Percentiles rank a stretch among this genome's conserved stretches.
These are phyloP conservation scores for Paxillus rubicundulus DNA, from an alignment of 768 basidiomycete species.

Conservation along the genomic window DNA sequence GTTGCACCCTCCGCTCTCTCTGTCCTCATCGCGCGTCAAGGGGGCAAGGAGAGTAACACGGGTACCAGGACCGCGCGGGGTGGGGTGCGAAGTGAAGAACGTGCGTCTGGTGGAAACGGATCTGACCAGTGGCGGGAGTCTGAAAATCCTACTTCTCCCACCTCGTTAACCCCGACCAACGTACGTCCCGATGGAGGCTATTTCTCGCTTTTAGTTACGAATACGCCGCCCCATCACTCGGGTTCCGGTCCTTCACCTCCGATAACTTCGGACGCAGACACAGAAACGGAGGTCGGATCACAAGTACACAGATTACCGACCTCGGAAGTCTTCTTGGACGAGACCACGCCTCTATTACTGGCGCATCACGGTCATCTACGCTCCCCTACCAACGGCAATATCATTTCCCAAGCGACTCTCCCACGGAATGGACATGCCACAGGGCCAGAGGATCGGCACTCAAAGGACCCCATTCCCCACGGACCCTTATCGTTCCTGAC, in stretches of 20 bases:
- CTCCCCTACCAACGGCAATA: slow-evolving; percentile 1
- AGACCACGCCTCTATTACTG: slow-evolving; percentile 19
- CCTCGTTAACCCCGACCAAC: slow-evolving; percentile 22
- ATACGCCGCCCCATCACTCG: neutral
- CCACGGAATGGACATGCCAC: neutral
- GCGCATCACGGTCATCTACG: slow-evolving; percentile 7
- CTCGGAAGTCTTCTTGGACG: slow-evolving; percentile 5
- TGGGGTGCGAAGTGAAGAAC: neutral
- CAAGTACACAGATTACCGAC: neutral
- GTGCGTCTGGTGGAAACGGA: neutral
- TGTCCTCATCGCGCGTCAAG: slow-evolving; percentile 32
- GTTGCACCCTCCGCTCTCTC: slow-evolving; percentile 35
- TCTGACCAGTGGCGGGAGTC: neutral
- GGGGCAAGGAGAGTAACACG: slow-evolving; percentile 1
- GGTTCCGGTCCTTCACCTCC: neutral
- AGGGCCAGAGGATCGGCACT: slow-evolving; percentile 9
- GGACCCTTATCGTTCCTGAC: slow-evolving; percentile 8
- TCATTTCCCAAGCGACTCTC: neutral
- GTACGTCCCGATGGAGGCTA: slow-evolving; percentile 2
- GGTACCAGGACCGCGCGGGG: neutral
- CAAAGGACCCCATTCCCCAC: slow-evolving; percentile 7
- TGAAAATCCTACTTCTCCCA: slow-evolving; percentile 11
- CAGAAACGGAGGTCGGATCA: neutral
- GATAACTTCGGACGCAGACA: neutral
- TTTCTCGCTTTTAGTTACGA: slow-evolving; percentile 4